A percentile compares a stretch with the other conserved stretches of the same genome.
These are phyloP conservation scores for Aspergillus ustus DNA, from an alignment of 2,329 filamentous ascomycete genomes.

Conservation along the genomic window DNA sequence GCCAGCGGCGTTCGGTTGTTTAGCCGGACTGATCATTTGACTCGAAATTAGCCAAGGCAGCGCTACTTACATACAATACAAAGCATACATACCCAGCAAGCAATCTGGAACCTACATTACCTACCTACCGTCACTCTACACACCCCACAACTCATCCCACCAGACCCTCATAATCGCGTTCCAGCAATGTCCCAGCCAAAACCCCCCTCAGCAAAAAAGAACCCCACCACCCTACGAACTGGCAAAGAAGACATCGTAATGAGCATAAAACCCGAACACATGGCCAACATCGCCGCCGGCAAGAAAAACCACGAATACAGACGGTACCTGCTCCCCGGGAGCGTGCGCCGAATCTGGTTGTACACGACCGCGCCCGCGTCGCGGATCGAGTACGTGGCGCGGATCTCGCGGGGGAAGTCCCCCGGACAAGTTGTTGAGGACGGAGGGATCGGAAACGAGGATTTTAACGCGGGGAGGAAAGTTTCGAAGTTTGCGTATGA, in stretches of 20 bases:
- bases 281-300: constrained; percentile 34
- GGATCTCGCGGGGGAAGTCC: constrained; percentile 53
- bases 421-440: constrained; percentile 54
- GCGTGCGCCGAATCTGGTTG: constrained; percentile 66
- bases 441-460: constrained; percentile 56
- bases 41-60: too few relatives aligned
- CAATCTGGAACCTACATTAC: too few relatives aligned
- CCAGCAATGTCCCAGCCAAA: neutral
- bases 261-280: constrained; percentile 53
- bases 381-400: constrained; percentile 65
- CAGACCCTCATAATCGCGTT: too few relatives aligned
- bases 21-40: too few relatives aligned
- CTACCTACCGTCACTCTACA: neutral
- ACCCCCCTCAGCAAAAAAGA: neutral
- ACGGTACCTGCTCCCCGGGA: constrained; percentile 55
- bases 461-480: constrained; percentile 54
- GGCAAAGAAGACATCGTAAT: constrained; percentile 43
- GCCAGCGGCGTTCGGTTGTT: too few relatives aligned
- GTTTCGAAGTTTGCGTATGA: constrained; percentile 57
- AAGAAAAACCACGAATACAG: constrained; percentile 61
- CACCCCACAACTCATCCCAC: neutral
- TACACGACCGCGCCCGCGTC: constrained; percentile 55
- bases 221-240: neutral
- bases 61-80: too few relatives aligned
- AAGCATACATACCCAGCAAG: too few relatives aligned